These are phyloP conservation scores for Magnaporthiopsis incrustans DNA, from an alignment of 2,329 filamentous ascomycete species.

Conservation along the genomic window DNA sequence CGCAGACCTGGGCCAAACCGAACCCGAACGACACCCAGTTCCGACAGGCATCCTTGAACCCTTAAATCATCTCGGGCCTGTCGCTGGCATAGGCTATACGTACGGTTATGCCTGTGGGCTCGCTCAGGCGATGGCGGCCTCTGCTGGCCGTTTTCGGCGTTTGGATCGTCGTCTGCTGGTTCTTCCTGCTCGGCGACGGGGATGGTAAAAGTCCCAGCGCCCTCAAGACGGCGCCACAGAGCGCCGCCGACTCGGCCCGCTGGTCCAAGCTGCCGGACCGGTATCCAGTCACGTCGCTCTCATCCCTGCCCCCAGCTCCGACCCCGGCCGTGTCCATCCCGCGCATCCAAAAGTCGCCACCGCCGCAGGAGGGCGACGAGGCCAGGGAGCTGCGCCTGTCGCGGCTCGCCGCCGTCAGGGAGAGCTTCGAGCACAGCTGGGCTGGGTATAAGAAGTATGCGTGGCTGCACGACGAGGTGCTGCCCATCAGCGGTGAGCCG, in stretches of 20 bases:
- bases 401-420: constrained; percentile 36
- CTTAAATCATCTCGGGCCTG: too few species aligned
- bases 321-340: constrained; percentile 43
- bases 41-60: background rate
- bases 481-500: constrained; percentile 42
- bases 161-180: constrained; percentile 11
- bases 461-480: constrained; percentile 57
- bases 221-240: background rate
- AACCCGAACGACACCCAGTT: background rate
- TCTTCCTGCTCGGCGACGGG: constrained; percentile 6
- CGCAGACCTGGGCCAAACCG: background rate
- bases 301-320: constrained; percentile 26
- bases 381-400: constrained; percentile 26
- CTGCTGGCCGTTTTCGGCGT: constrained; percentile 10
- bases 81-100: background rate
- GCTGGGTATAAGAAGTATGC: constrained; percentile 52
- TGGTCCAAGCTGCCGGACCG: constrained; percentile 27
- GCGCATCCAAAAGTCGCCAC: constrained; percentile 46
- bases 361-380: constrained; percentile 36
- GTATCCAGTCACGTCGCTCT: constrained; percentile 24
- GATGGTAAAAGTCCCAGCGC: constrained; percentile 6
- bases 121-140: constrained; percentile 14
- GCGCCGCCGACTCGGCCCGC: constrained; percentile 8
- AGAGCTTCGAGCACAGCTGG: constrained; percentile 49
- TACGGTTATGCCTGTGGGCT: constrained; percentile 3